Percentiles rank a stretch among this genome's conserved stretches.
These are phyloP conservation scores for Salisapilia sapeloensis DNA, from an alignment of 352 stramenopile genomes.

Conservation along the genomic window DNA sequence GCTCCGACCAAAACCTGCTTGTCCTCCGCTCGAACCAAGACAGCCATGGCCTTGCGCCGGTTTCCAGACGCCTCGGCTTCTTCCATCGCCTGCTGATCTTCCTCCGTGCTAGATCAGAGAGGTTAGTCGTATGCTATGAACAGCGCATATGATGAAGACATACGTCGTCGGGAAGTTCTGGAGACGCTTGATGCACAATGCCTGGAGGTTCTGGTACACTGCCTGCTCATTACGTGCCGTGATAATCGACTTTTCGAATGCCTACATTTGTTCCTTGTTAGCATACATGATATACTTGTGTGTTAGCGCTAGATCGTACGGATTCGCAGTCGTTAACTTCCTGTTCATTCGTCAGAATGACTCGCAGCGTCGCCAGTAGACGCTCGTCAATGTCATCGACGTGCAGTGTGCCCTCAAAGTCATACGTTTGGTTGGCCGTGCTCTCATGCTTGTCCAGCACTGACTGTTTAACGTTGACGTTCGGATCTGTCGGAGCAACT, in stretches of 20 bases:
- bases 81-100: conserved; percentile 15
- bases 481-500: conserved; percentile 25
- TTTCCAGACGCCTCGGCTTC: conserved; percentile 7
- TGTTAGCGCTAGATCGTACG: conserved; percentile 6
- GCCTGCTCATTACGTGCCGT: conserved; percentile 29
- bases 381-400: conserved; percentile 29
- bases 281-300: too few species aligned
- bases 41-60: conserved; percentile 9
- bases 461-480: conserved; percentile 34
- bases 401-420: conserved; percentile 49
- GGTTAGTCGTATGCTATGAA: not conserved
- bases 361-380: conserved; percentile 31
- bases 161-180: conserved; percentile 27
- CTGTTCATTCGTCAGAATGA: conserved; percentile 35
- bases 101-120: conserved; percentile 13
- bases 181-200: conserved; percentile 19
- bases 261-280: too few species aligned
- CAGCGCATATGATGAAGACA: conserved; percentile 1
- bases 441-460: conserved; percentile 40
- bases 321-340: conserved; percentile 28
- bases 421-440: conserved; percentile 42
- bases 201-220: conserved; percentile 31
- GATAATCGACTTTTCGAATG: conserved; percentile 21
- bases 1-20: conserved; percentile 21
- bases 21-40: conserved; percentile 28